Conservation (phyloP, 2,329 filamentous ascomycete species). For the Fusarium poae region DNA sequence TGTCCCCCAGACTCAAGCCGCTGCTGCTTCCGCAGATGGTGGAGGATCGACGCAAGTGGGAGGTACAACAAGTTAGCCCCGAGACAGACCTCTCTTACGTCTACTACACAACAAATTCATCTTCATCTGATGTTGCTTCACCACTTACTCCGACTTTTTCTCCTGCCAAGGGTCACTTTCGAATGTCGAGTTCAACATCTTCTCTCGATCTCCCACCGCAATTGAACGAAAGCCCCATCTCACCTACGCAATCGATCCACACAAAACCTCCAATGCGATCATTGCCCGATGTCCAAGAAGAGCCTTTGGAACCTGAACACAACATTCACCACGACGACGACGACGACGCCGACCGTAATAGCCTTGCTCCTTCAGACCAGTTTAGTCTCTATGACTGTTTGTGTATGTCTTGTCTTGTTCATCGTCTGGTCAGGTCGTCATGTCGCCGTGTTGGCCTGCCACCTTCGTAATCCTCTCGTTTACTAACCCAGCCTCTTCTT, state of each 20-base stretch:
- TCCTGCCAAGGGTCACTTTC: constrained; percentile 68
- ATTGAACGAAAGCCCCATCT: constrained; percentile 66
- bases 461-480: constrained; percentile 24
- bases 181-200: constrained; percentile 81
- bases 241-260: constrained; percentile 60
- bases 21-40: constrained; percentile 67
- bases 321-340: background rate
- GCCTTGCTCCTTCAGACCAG: constrained; percentile 56
- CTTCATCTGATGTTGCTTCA: constrained; percentile 75
- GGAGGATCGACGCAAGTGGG: constrained; percentile 61
- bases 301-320: constrained; percentile 78
- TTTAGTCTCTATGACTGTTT: constrained; percentile 74
- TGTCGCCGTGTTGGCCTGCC: constrained; percentile 14
- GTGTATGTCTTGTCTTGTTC: constrained; percentile 73
- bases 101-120: constrained; percentile 66
- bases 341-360: constrained; percentile 60
- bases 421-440: constrained; percentile 11
- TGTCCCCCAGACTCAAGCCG: constrained; percentile 66
- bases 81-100: constrained; percentile 55
- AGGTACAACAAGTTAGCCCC: constrained; percentile 53
- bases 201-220: constrained; percentile 74
- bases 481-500: constrained; percentile 32
- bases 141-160: constrained; percentile 80
- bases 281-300: constrained; percentile 87
- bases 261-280: constrained; percentile 71